Evolutionary conservation across 2,329 filamentous ascomycete species (phyloP).

Genomic region (Colletotrichum sp.): DNA sequence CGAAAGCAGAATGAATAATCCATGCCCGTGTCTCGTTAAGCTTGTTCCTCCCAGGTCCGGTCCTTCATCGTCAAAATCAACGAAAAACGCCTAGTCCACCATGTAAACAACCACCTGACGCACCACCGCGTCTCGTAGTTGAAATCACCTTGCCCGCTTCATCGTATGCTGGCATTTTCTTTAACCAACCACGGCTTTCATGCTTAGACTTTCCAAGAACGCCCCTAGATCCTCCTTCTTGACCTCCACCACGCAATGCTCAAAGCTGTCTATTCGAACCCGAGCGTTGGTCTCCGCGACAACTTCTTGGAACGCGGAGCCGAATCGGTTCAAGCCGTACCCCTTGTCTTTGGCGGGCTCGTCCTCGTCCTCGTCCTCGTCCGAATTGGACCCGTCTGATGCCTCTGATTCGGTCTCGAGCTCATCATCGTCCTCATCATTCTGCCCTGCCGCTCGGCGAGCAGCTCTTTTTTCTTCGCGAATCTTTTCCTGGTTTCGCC

Average conservation of each 20-base stretch:
- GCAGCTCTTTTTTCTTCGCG: conserved; percentile 66
- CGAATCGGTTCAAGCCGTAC: conserved; percentile 86
- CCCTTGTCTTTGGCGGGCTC: conserved; percentile 63
- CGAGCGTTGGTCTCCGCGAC: conserved; percentile 88
- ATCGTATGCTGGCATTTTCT: background rate
- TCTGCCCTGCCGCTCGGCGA: conserved; percentile 49
- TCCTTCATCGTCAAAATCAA: background rate
- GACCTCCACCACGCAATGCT: conserved; percentile 98
- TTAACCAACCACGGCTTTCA: conserved; percentile 80
- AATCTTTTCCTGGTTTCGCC: conserved; percentile 60
- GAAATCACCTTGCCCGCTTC: background rate
- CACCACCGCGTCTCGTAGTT: background rate
- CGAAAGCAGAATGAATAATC: background rate
- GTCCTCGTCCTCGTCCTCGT: conserved; percentile 61
- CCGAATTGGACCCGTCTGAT: conserved; percentile 44
- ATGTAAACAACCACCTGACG: background rate
- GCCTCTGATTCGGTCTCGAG: conserved; percentile 44
- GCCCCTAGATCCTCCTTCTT: conserved; percentile 90
- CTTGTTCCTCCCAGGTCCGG: background rate
- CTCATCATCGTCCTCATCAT: conserved; percentile 56
- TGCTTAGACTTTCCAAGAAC: conserved; percentile 89
- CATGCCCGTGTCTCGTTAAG: conserved; percentile 10
- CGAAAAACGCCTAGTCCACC: background rate
- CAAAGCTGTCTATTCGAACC: conserved; percentile 94
- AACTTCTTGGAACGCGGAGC: conserved; percentile 94